Percentiles rank a stretch among this genome's conserved stretches.
phyloP scores from a whole-genome alignment of 257 asterid species.

The Scutellaria minor region DNA sequence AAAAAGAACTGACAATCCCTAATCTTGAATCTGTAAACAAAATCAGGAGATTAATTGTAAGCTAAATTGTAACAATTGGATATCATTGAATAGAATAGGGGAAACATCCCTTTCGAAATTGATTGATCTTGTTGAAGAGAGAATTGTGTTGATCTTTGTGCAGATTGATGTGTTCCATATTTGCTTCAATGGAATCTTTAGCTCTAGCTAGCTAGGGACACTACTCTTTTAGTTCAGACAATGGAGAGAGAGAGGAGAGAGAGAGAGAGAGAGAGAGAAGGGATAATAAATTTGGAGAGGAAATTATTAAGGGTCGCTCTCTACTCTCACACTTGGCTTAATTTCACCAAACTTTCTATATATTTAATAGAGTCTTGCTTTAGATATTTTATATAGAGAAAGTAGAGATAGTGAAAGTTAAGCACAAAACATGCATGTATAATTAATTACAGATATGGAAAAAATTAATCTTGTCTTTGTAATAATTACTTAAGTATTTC shows the following conservation, averaged over 20 bases:
- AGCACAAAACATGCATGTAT: constrained; percentile 30
- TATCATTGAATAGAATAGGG: constrained; percentile 28
- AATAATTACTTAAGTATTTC: no score
- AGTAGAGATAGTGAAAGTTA: constrained; percentile 56
- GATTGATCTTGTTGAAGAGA: background rate
- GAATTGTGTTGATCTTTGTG: constrained; percentile 29
- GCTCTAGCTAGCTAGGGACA: constrained; percentile 26
- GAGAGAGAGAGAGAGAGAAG: constrained; percentile 50
- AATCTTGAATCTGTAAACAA: background rate
- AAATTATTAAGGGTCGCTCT: constrained; percentile 51
- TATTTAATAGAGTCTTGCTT: constrained; percentile 28
- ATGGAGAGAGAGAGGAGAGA: constrained; percentile 46
- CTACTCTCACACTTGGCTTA: constrained; percentile 53
- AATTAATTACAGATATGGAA: background rate
- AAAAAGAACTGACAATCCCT: no score
- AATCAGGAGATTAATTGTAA: background rate
- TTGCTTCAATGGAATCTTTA: constrained; percentile 38
- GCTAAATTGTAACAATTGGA: constrained; percentile 33
- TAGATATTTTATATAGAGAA: constrained; percentile 31
- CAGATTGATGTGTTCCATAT: constrained; percentile 28
- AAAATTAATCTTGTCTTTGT: background rate
- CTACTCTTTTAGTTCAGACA: constrained; percentile 46
- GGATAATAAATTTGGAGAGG: constrained; percentile 63
- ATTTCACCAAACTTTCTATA: constrained; percentile 55
- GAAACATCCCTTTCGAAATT: constrained; percentile 48